Percentiles rank a stretch among this genome's conserved stretches.
Evolutionary conservation across 768 basidiomycete genomes (phyloP).

Genomic region (Mycena filopes): DNA sequence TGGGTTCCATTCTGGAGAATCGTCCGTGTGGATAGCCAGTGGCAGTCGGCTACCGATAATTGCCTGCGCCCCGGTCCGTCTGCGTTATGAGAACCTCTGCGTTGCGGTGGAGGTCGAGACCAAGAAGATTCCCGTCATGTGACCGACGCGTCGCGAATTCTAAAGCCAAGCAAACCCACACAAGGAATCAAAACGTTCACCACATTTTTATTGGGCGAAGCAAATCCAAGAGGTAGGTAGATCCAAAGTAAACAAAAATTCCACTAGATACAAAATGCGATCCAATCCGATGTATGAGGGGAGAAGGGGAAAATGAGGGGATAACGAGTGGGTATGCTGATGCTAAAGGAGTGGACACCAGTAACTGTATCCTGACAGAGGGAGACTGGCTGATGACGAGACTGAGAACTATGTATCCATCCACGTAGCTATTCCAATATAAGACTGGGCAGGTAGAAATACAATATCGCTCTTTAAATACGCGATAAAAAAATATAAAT

Average conservation of each 20-base stretch:
- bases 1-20: constrained; percentile 3
- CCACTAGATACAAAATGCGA: not conserved
- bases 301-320: not conserved
- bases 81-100: too few relatives aligned
- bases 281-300: not conserved
- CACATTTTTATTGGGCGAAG: too few relatives aligned
- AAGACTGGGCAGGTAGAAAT: constrained; percentile 11
- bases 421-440: too few relatives aligned
- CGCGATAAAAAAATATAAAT: constrained; percentile 29
- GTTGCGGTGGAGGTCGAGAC: too few relatives aligned
- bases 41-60: too few relatives aligned
- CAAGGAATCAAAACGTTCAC: not conserved
- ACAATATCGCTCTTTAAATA: constrained; percentile 33
- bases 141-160: not conserved
- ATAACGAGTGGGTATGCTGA: constrained; percentile 20
- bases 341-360: too few relatives aligned
- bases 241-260: not conserved
- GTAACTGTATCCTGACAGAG: constrained; percentile 20
- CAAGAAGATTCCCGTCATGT: too few relatives aligned
- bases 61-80: too few relatives aligned
- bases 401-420: too few relatives aligned
- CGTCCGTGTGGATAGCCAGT: too few relatives aligned
- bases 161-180: not conserved
- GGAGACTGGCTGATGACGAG: too few relatives aligned
- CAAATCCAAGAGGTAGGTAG: not conserved